These are phyloP conservation scores for Ustilago trichophora DNA, from an alignment of 1,284 basidiomycete genomes.

Conservation along the genomic window DNA sequence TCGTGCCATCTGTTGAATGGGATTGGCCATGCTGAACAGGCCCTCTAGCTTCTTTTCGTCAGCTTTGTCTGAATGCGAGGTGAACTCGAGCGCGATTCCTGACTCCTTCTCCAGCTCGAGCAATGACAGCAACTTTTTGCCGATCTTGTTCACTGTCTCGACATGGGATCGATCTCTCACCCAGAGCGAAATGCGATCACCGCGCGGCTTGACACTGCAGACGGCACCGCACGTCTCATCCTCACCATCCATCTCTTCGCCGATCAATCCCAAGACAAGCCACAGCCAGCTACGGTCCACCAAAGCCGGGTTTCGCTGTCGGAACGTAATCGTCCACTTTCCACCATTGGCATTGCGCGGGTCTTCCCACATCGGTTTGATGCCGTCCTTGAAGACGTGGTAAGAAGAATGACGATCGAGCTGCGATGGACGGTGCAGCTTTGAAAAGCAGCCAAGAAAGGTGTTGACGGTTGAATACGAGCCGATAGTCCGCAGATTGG, in stretches of 20 bases:
- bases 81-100: slow-evolving; percentile 42
- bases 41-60: slow-evolving; percentile 5
- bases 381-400: slow-evolving; percentile 88
- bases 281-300: slow-evolving; percentile 89
- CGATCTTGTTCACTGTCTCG: slow-evolving; percentile 82
- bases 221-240: slow-evolving; percentile 84
- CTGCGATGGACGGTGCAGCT: slow-evolving; percentile 86
- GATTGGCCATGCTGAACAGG: slow-evolving; percentile 15
- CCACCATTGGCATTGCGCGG: slow-evolving; percentile 87
- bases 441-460: slow-evolving; percentile 93
- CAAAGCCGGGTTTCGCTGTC: slow-evolving; percentile 75
- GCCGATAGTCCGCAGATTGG: slow-evolving; percentile 56
- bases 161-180: slow-evolving; percentile 82
- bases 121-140: slow-evolving; percentile 71
- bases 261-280: slow-evolving; percentile 88
- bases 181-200: slow-evolving; percentile 90
- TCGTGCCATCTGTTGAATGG: slow-evolving; percentile 9
- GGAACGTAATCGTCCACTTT: slow-evolving; percentile 93
- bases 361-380: slow-evolving; percentile 96
- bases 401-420: slow-evolving; percentile 89
- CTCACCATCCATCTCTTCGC: slow-evolving; percentile 85
- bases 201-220: slow-evolving; percentile 83
- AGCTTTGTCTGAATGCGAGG: slow-evolving; percentile 16
- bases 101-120: slow-evolving; percentile 40
- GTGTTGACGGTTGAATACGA: slow-evolving; percentile 73